Evolutionary conservation across 495 filamentous ascomycete species (phyloP), one percentile per base, ranked within the genome.

Genomic region (Aspergillus affinis): DNA sequence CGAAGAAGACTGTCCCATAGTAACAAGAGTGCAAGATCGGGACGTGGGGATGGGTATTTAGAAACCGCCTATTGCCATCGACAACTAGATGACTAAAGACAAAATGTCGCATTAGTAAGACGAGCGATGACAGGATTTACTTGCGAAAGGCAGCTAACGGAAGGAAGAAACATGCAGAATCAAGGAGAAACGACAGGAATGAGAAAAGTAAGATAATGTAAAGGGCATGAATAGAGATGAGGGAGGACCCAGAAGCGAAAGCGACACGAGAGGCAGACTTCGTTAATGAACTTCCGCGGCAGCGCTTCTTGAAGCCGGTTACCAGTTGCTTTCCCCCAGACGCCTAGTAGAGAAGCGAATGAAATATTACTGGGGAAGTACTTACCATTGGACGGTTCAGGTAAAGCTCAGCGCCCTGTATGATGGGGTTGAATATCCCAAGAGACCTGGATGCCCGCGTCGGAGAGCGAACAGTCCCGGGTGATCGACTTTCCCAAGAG

Each of bases 1-100:
- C 51, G 78, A 80, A 29, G 75, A 77, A 63, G 74, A 72, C 65
- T 79, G 78, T 76, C 78, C 78, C 78, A 80, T 80, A 79, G 73
- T 78, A 79, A 66, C 67, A 71, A 53, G 49, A 46, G 65, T 47
- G 30, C 18, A 51, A 56, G 12, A 62, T 52, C 36, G 49, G 57
- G 51, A 60, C 49, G 51, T 66, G 57, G 61, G 55, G 41, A 55
- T 60, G 58, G 57, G 56, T 53, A 55, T 58, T 68, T 68, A 73
- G 47, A 65, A 62, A 52, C 61, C 61, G 61, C 63, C 62, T 67
- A 74, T 65, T 69, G 72, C 72, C 71, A 78, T 74, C 60, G 60
- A 62, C 57, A 60, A 48, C 51, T 54, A 30, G 53, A 61, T 65
- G 62, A 61, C 64, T 64, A 64, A 66, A 62, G 32, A 55, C 47